These are phyloP conservation scores for Clausena lansium DNA, from an alignment of 345 rosid genomes.

Conservation along the genomic window DNA sequence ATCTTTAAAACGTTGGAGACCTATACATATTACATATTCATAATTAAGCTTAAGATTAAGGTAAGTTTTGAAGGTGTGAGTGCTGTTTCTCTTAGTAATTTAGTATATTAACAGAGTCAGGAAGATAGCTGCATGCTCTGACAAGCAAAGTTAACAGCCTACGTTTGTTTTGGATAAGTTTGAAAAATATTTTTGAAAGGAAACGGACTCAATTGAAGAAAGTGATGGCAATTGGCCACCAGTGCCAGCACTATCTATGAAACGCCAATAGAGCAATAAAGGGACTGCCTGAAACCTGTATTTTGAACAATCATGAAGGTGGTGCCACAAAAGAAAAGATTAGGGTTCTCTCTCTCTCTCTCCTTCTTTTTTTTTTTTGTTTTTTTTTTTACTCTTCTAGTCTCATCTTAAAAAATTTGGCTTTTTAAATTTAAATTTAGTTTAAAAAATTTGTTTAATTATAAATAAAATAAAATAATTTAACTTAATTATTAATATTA, in stretches of 20 bases:
- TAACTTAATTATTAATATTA: accelerated
- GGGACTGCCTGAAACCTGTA: not conserved
- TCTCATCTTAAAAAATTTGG: no score
- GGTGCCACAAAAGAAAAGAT: conserved; percentile 14
- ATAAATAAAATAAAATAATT: no score
- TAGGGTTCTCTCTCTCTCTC: no score
- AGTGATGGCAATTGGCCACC: not conserved
- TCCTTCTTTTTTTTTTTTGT: accelerated
- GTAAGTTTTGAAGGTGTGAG: no score
- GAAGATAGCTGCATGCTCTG: not conserved
- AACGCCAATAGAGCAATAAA: not conserved
- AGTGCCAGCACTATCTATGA: not conserved
- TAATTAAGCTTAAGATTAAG: no score
- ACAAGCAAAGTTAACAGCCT: not conserved
- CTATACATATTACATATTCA: no score
- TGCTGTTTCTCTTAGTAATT: not conserved
- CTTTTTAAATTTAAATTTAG: no score
- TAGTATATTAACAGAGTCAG: not conserved
- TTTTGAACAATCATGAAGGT: conserved; percentile 2
- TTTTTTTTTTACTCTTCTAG: no score
- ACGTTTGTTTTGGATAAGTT: conserved; percentile 5
- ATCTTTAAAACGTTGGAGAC: no score
- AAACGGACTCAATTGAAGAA: not conserved
- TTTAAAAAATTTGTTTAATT: no score
- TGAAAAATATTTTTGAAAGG: not conserved